phyloP scores from a whole-genome alignment of 352 stramenopile species.

The Phytophthora tentaculata region DNA sequence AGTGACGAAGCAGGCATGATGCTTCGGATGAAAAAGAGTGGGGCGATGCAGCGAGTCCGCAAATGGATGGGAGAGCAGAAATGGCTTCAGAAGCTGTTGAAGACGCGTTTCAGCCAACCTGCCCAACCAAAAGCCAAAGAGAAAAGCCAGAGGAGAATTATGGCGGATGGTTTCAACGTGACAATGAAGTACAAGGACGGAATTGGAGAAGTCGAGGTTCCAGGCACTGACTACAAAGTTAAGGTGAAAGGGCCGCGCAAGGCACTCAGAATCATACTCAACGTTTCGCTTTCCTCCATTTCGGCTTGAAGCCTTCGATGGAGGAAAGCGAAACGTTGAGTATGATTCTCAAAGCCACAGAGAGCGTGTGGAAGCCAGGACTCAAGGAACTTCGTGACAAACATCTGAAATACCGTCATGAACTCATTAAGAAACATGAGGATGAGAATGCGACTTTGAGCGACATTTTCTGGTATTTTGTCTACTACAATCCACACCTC shows the following conservation, averaged over 20 bases:
- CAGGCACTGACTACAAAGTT: neutral
- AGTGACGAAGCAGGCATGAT: neutral
- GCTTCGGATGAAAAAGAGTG: neutral
- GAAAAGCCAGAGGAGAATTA: neutral
- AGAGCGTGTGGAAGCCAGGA: neutral
- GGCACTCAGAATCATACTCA: neutral
- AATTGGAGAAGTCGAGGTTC: neutral
- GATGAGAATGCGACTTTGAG: neutral
- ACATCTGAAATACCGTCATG: neutral
- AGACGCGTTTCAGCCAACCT: neutral
- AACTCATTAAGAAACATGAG: neutral
- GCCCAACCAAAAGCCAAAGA: neutral
- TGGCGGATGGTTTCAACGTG: neutral
- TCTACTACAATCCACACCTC: slow-evolving; percentile 4
- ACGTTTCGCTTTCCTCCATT: no score
- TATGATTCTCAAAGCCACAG: neutral
- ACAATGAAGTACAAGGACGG: slow-evolving; percentile 1
- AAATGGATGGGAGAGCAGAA: neutral
- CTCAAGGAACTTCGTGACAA: neutral
- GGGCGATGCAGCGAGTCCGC: neutral
- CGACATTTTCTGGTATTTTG: slow-evolving; percentile 10
- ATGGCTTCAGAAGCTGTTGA: neutral
- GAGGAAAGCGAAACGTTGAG: slow-evolving; percentile 1
- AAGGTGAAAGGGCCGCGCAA: neutral
- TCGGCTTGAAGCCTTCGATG: neutral